Base-by-base conservation (phyloP, 2,329 filamentous ascomycete genomes). In the Aspergillus sp. region DNA sequence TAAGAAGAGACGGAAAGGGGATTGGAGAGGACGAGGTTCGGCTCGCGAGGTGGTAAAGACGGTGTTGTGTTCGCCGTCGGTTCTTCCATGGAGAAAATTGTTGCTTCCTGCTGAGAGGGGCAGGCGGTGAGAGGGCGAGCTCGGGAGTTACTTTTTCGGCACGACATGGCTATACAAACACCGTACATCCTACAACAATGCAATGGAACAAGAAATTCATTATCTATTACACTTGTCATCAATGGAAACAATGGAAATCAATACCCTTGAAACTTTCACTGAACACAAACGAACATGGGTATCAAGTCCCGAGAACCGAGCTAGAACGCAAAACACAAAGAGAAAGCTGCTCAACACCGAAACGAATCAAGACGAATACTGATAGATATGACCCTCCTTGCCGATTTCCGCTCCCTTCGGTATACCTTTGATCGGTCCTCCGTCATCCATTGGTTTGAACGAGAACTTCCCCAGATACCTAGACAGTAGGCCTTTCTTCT, bases 361-460 rank as follows among this genome's bases (percentile, higher is more conserved):
- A 22, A 22, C 42, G 6, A 46, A 55, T 52, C 56, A 58, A n/a
- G 46, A 60, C n/a, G 60, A 56, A 58, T 51, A 65, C 67, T 64
- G 69, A 64, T 73, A 74, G 39, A 76, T 75, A 65, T 77, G 74
- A 20, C 69, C 67, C 54, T 77, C 75, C 11, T 70, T 67, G n/a
- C 71, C 72, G 62, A 78, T 65, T 56, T 78, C 71, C 12, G 81
- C 80, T 32, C 74, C 71, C 63, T 77, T 80, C 0, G 88, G 84
- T 77, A 92, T 87, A 16, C 84, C 84, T 73, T 87, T 90, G 63
- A 91, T 85, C 31, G 73, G 71, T 18, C 71, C 69, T 10, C 61
- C 65, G 53, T 68, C 66, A 46, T 64, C 58, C 39, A 71, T 67
- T 10, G 69, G 67, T n/a, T 68, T 57, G 49, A 64, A 63, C 6